Evolutionary conservation across 1,284 basidiomycete species (phyloP).

Genomic region (Sporisorium sorghi): DNA sequence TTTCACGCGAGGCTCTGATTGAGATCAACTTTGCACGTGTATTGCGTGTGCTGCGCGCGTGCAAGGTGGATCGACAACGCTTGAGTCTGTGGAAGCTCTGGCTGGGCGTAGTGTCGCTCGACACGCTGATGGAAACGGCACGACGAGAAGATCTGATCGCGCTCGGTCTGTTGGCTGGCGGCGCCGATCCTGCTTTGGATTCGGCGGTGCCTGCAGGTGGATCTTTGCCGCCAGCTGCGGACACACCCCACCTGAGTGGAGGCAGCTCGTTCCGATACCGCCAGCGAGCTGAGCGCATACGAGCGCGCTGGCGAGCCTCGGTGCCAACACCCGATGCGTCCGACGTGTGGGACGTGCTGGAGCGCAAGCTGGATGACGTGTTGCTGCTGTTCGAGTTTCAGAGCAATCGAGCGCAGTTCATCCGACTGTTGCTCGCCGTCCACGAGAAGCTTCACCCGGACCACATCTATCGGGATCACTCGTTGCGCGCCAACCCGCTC

Average conservation of each 20-base stretch:
- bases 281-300: slow-evolving; percentile 34
- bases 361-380: slow-evolving; percentile 55
- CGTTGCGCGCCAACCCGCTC: slow-evolving; percentile 34
- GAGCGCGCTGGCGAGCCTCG: slow-evolving; percentile 40
- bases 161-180: slow-evolving; percentile 24
- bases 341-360: slow-evolving; percentile 63
- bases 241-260: slow-evolving; percentile 29
- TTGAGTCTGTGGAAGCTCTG: slow-evolving; percentile 65
- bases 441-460: slow-evolving; percentile 53
- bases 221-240: slow-evolving; percentile 9
- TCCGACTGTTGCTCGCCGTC: slow-evolving; percentile 49
- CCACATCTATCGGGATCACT: slow-evolving; percentile 45
- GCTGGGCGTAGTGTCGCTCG: slow-evolving; percentile 55
- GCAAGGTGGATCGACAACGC: slow-evolving; percentile 62
- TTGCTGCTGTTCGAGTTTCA: slow-evolving; percentile 61
- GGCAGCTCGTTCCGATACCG: slow-evolving; percentile 45
- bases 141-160: slow-evolving; percentile 37
- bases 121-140: slow-evolving; percentile 30
- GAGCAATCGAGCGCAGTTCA: slow-evolving; percentile 46
- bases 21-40: slow-evolving; percentile 63
- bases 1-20: slow-evolving; percentile 61
- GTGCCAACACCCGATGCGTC: slow-evolving; percentile 39
- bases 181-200: slow-evolving; percentile 10
- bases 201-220: not conserved
- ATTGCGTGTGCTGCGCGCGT: slow-evolving; percentile 55